Evolutionary conservation across 2,329 filamentous ascomycete species (phyloP), one percentile per base, ranked within the genome.

Genomic region (Xylaria hypoxylon): DNA sequence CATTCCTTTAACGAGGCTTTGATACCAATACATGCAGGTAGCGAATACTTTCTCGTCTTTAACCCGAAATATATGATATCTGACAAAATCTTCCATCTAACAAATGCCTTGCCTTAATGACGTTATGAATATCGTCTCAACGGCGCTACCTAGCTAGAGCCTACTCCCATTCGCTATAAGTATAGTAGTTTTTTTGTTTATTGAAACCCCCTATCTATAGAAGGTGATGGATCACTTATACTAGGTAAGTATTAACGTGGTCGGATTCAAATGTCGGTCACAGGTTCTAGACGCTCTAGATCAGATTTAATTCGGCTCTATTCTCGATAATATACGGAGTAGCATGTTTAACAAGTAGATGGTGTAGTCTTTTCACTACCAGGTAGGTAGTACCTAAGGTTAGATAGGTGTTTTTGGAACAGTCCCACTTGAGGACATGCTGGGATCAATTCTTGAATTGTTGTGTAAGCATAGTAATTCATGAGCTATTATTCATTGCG

Each of bases 171-270:
- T 57, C 33, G 44, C 57, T 28, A 38, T 38, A 38, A 38, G 13
- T 15, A 33, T 22, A 10, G 31, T 33, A 8, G 11, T 33, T 33
- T 33, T 52, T 45, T 19, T 57, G n/a, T n/a, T n/a, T n/a, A n/a
- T 57, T 40, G 5, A 42, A 53, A 31, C 38, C n/a, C 28, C 28
- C 17, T 5, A 35, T 47, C 22, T 48, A 59, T 35, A 38, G 55
- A 59, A 64, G 59, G 17, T 56, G 59, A 67, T 22, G 55, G 33
- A 61, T 67, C 60, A 67, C 38, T 55, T 48, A 19, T 10, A 44
- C 26, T 22, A 13, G 11, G 33, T 35, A 35, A 11, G 28, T 35
- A 48, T 44, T 19, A 31, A 28, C n/a, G 22, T 55, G n/a, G 10
- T 15, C 17, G 56, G 47, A 56, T 51, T 59, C 35, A 67, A 55